These are phyloP conservation scores for Cercospora berteroae DNA, from an alignment of 2,329 filamentous ascomycete species.

Conservation along the genomic window DNA sequence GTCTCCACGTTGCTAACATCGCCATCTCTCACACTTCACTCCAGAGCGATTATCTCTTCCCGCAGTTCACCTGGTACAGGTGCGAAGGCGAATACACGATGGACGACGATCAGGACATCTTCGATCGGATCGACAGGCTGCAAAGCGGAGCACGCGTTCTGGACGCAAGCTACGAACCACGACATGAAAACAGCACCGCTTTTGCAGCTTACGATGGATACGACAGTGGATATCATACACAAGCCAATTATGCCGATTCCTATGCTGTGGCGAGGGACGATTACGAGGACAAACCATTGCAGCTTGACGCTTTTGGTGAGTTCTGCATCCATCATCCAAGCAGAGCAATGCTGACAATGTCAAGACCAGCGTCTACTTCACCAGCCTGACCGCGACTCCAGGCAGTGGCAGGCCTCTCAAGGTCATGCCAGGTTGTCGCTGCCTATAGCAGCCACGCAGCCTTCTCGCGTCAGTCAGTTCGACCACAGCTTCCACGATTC, in stretches of 20 bases:
- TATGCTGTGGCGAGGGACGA: slow-evolving; percentile 4
- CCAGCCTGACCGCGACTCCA: slow-evolving; percentile 35
- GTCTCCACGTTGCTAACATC: background rate
- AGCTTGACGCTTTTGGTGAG: slow-evolving; percentile 52
- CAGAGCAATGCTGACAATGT: slow-evolving; percentile 15
- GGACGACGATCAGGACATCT: slow-evolving; percentile 28
- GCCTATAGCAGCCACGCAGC: slow-evolving; percentile 18
- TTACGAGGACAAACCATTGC: slow-evolving; percentile 18
- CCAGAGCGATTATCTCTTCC: background rate
- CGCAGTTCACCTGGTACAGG: background rate
- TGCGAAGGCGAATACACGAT: background rate
- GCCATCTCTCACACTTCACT: background rate
- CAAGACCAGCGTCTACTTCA: slow-evolving; percentile 40
- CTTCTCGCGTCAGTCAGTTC: background rate
- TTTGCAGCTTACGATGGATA: slow-evolving; percentile 18
- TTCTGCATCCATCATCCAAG: background rate
- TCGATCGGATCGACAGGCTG: slow-evolving; percentile 33
- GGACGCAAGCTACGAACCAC: background rate
- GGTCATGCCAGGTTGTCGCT: slow-evolving; percentile 42
- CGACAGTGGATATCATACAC: background rate
- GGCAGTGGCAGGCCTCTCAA: slow-evolving; percentile 38
- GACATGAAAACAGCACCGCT: slow-evolving; percentile 6
- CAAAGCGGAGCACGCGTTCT: slow-evolving; percentile 24
- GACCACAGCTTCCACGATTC: background rate
- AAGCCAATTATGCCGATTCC: background rate